phyloP scores from a whole-genome alignment of 2,329 filamentous ascomycete species.

The Helotiales sp. region DNA sequence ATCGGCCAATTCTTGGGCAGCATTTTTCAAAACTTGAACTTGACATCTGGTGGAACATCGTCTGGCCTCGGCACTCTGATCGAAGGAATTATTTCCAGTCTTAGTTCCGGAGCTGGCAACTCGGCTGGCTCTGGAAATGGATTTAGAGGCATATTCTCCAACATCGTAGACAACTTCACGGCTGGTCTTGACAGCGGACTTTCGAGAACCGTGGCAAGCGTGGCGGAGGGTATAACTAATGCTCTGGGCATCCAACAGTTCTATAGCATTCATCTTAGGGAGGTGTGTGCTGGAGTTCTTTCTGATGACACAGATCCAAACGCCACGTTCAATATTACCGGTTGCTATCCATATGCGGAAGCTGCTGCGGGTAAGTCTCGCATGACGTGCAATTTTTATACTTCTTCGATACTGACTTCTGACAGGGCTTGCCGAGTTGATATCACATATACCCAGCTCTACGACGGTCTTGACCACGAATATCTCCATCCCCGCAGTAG shows the following conservation, averaged over 20 bases:
- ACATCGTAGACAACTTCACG: neutral
- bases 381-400: too few relatives aligned
- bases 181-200: neutral
- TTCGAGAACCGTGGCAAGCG: neutral
- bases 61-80: neutral
- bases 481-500: neutral
- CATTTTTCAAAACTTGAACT: neutral
- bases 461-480: neutral
- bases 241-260: neutral
- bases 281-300: neutral
- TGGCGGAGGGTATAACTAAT: neutral
- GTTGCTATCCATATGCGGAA: neutral
- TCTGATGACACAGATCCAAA: neutral
- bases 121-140: neutral
- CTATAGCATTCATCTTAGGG: neutral
- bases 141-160: neutral
- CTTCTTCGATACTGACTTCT: neutral
- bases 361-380: neutral
- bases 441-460: neutral
- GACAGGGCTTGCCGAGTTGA: neutral
- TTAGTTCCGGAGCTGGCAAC: neutral
- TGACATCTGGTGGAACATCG: neutral
- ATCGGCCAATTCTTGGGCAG: neutral
- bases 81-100: neutral
- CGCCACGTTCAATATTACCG: neutral